These are phyloP conservation scores for Gossypium aridum DNA, from an alignment of 441 rosid species.

Conservation along the genomic window DNA sequence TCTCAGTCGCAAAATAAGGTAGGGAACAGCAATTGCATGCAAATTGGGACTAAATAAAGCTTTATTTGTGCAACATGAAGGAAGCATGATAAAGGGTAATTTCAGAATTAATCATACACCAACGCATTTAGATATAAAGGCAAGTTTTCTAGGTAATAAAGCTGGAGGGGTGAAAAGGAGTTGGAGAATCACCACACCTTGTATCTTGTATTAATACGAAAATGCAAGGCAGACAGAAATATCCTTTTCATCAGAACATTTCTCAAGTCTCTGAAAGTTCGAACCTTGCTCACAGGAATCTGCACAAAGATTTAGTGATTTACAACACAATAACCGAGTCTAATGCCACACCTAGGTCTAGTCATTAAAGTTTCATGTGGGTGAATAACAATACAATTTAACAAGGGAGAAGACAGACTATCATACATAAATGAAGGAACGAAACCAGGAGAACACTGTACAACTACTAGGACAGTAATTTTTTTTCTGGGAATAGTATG, in stretches of 20 bases:
- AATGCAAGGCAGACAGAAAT: slow-evolving; percentile 98
- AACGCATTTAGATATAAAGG: neutral
- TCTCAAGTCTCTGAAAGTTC: slow-evolving; percentile 84
- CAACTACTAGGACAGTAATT: neutral
- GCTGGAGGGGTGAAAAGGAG: neutral
- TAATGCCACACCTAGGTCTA: neutral
- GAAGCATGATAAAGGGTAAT: neutral
- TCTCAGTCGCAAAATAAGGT: neutral
- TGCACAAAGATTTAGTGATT: slow-evolving; percentile 37
- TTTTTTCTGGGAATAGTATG: neutral
- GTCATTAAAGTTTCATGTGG: neutral
- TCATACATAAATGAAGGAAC: neutral
- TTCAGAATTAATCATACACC: slow-evolving; percentile 6
- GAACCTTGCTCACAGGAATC: slow-evolving; percentile 94
- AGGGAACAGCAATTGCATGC: neutral
- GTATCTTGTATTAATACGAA: slow-evolving; percentile 95
- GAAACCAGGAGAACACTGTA: neutral
- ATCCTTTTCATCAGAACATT: slow-evolving; percentile 97
- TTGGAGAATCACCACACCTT: slow-evolving; percentile 49
- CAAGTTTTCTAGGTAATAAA: neutral
- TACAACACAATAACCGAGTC: slow-evolving; percentile 12
- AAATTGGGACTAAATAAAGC: neutral
- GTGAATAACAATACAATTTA: neutral
- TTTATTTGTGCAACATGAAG: neutral
- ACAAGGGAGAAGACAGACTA: neutral